These are phyloP conservation scores for Prunus armeniaca DNA, from an alignment of 306 rosid species.

Conservation along the genomic window DNA sequence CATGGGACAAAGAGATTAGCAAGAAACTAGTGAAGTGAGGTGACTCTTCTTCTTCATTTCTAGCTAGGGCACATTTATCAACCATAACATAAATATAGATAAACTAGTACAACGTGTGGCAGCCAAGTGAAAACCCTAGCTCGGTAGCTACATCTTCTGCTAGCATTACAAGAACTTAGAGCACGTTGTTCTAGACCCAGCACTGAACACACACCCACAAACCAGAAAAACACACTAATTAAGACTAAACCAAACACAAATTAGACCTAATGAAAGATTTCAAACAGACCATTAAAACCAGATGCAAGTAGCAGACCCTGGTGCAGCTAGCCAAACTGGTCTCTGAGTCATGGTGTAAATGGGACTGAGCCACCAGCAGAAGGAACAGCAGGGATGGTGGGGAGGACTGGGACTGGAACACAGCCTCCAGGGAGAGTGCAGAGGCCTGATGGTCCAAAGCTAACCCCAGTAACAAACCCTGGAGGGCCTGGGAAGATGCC, in stretches of 20 bases:
- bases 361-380: neutral
- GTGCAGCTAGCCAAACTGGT: neutral
- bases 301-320: neutral
- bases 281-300: neutral
- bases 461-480: slow-evolving; percentile 16
- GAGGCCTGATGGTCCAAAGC: slow-evolving; percentile 30
- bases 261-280: neutral
- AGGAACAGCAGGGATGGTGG: slow-evolving; percentile 11
- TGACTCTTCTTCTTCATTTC: no score
- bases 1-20: no score
- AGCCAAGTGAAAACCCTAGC: neutral
- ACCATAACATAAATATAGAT: no score
- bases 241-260: neutral
- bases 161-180: no score
- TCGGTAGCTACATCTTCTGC: no score
- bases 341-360: neutral
- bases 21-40: no score
- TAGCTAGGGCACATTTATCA: no score
- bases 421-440: slow-evolving; percentile 28
- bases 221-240: neutral
- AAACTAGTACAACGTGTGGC: neutral
- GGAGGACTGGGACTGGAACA: slow-evolving; percentile 1
- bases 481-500: slow-evolving; percentile 31
- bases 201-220: neutral
- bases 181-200: neutral